Base-by-base conservation (phyloP, 352 stramenopile species). In the Pythium coloratum region DNA sequence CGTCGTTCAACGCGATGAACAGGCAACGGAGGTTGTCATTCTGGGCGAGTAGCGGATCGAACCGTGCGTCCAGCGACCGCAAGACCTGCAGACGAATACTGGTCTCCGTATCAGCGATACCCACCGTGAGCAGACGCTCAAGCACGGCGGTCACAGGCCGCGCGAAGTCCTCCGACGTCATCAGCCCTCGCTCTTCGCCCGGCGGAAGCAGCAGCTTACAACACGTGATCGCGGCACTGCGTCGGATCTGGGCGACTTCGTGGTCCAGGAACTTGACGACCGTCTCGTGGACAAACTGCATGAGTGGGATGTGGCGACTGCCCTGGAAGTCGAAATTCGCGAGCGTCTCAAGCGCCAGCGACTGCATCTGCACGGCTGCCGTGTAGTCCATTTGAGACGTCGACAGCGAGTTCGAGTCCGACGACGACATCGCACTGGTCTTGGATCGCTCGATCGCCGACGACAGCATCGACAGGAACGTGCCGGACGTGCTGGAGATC, bases 221-320 rank as follows among this genome's bases (percentile, higher is more conserved):
- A 57, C 88, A 96, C 24, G 88, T 96, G 42, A 94, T 88, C n/a
- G 88, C 88, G 1, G 88, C 88, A 46, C 83, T 93, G 49, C 91
- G 89, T n/a, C 88, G 88, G 36, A 96, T 94, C 32, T 80, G 82
- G 3, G 86, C 82, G 40, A 92, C 83, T 50, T 96, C 88, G 61
- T 96, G 86, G 42, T 96, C 88, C 14, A 96, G 74, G 56, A 95
- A 96, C 49, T 92, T 94, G 4, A 94, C 88, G 26, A 96, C 88
- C 6, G 82, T 91, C 68, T 94, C 84, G 54, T 96, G 88, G 46
- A 96, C 86, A 70, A 94, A 94, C 58, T 92, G 84, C 82, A 96
- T 89, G 72, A 96, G 88, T 10, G 88, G 88, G 42, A 96, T 93
- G 30, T 89, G 75, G 18, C 86, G 85, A 55, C 92, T 96, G 20